Evolutionary conservation across 257 asterid species (phyloP), one percentile per base, ranked within the genome.

Genomic region (Osmanthus fragrans): DNA sequence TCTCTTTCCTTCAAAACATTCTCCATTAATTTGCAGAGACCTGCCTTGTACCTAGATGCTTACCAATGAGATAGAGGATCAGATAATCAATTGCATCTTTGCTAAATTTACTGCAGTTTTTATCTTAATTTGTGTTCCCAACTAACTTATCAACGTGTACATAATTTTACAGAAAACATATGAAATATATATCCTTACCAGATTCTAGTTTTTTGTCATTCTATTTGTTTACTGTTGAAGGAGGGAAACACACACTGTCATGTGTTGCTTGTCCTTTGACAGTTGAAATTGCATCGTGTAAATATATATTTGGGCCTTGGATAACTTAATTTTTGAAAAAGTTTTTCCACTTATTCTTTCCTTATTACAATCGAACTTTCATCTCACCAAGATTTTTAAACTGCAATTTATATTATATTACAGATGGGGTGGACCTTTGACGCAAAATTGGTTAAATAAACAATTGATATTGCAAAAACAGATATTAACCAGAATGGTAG

Each of bases 391-490:
- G 51, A 47, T 12, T 72, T 49, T 70, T 69, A 58, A 54, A 77
- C 72, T 78, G 76, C 64, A 72, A 77, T 68, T 29, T 60, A 11
- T 73, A 70, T 73, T 70, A 69, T 49, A 60, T 74, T 84, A 79
- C 90, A 95, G 99, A 84, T 95, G 99, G 99, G 99, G 98, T 83
- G 99, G 96, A 54, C 97, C 99, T 80, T 87, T 91, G 88, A 85
- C 92, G 67, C 93, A 91, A 87, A 89, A 89, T 85, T 93, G 99
- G 99, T 85, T 93, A 81, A 81, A 88, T 82, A 83, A 84, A 54
- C 99, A 95, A 82, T 85, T 93, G 84, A 36, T 66, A 78, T 82
- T 93, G 97, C 99, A 95, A 81, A 91, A 89, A 73, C 86, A 84
- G 89, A 95, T 95, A 90, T 82, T 95, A 85, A 80, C 85, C 73